Evolutionary conservation across 495 filamentous ascomycete genomes (phyloP), one percentile per base, ranked within the genome.

Genomic region (Letharia lupina): DNA sequence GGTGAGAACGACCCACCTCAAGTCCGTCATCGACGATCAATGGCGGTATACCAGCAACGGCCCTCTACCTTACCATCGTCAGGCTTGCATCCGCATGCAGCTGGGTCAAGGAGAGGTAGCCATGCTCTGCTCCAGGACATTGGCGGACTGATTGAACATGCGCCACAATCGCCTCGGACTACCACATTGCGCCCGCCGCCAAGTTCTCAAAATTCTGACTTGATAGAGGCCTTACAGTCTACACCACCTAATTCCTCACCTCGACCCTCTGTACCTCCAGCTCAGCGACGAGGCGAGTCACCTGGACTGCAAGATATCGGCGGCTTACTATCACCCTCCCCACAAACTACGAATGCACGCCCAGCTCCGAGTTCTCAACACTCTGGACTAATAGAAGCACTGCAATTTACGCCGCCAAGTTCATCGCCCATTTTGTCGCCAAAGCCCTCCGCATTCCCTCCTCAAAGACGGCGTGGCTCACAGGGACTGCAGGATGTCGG

Each of bases 121-220:
- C 77, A 80, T 28, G 78, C 83, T 2, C 74, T 84, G 44, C 73
- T 88, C 3, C 82, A 87, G 31, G 86, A 88, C 66, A 67, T 88
- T 2, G 81, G 86, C 16, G 83, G 82, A 28, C 74, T 84, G 15
- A 69, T 84, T 41, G 52, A 18, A 33, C 1, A 56, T 35, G 35
- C 52, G 28, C 63, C 75, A 41, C 23, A 77, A 74, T 35, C 68
- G 71, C 10, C 70, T 68, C 18, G 47, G 70, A 20, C 60, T 33
- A 67, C 70, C 5, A 58, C 70, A 5, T 68, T 61, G 58, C 39
- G 52, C 50, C 52, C 62, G 15, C 8, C 52, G 16, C 60, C 20
- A 7, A 71, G 63, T 28, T 47, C 50, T 65, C 54, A 56, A 45
- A 72, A 72, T 15, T 70, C 75, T 39, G 75, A 77, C 61, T 71